Base-by-base conservation (phyloP, 768 basidiomycete genomes). In the Termitomyces titanicus region DNA sequence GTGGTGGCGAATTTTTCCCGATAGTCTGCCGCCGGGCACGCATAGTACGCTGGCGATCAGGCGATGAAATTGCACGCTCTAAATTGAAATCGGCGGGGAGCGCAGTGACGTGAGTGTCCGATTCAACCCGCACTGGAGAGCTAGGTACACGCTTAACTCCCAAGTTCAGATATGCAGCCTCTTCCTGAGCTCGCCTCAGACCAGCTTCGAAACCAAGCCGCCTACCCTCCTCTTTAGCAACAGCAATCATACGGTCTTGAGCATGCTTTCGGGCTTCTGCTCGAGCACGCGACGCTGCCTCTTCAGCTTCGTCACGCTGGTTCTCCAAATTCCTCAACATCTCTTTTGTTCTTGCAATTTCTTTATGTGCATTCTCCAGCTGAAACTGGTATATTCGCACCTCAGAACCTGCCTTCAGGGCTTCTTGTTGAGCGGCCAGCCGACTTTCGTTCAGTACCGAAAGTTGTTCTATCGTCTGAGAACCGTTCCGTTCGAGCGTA, bases 151-250 rank as follows among this genome's bases (percentile, higher is more conserved):
- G 25, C 24, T 33, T 31, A 22, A 10, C 6, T 18, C 43, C 37
- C 20, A 5, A 17, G 9, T 34, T n/a, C 17, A 20, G 3, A 43
- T n/a, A 56, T 24, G 54, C 53, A 29, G 66, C 59, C 54, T 75
- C 72, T 22, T 68, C 60, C 22, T 69, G 68, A 2, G 74, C 75
- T 44, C 71, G 70, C 54, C 66, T 64, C 73, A 76, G 50, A 59
- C 85, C 74, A 72, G 78, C 74, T 68, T 79, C 69, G 70, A 80
- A 67, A 61, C 85, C 68, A 67, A 68, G 61, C 65, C 69, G 75
- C 51, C 83, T 72, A 3, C 85, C 85, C 61, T 86, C 83, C 53
- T 85, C 83, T 51, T 79, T 73, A 1, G 85, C 85, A 44, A 69
- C 58, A 51, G 79, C 73, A 18, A 85, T 68, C 40, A 84, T 59